These are phyloP conservation scores for Clitopilus hobsonii DNA, from an alignment of 768 basidiomycete genomes.

Conservation along the genomic window DNA sequence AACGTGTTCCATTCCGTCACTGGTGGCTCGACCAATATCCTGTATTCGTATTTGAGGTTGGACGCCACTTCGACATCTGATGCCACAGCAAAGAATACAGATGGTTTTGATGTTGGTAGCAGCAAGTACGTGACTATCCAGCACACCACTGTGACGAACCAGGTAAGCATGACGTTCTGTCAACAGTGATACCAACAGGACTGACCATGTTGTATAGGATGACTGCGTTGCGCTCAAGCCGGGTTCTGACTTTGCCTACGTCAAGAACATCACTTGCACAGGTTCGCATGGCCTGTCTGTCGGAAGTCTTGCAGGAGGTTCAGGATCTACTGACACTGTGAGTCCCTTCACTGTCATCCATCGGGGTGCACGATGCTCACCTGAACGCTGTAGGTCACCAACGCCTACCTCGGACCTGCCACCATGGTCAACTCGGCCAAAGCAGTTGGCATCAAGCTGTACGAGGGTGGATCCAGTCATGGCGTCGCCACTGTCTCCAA, in stretches of 20 bases:
- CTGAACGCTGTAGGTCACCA: slow-evolving; percentile 14
- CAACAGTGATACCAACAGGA: background rate
- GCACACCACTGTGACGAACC: slow-evolving; percentile 21
- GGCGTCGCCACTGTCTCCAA: slow-evolving; percentile 25
- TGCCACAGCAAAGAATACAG: slow-evolving; percentile 24
- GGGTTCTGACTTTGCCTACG: slow-evolving; percentile 20
- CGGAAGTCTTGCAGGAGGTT: slow-evolving; percentile 17
- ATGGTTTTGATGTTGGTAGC: slow-evolving; percentile 24
- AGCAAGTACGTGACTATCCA: slow-evolving; percentile 22
- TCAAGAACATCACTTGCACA: slow-evolving; percentile 23
- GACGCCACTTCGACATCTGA: slow-evolving; percentile 19
- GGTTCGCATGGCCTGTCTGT: slow-evolving; percentile 27
- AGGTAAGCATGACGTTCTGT: slow-evolving; percentile 7
- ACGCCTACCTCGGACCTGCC: slow-evolving; percentile 20
- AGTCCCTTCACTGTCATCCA: slow-evolving; percentile 12
- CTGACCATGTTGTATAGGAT: slow-evolving; percentile 11
- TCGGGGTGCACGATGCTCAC: background rate
- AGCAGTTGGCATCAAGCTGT: slow-evolving; percentile 27
- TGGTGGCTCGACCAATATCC: slow-evolving; percentile 20
- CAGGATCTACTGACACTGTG: background rate
- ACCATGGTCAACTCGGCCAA: slow-evolving; percentile 26
- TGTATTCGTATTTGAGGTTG: slow-evolving; percentile 18
- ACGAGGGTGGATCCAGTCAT: slow-evolving; percentile 21
- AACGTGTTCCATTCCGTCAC: slow-evolving; percentile 26
- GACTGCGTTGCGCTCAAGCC: slow-evolving; percentile 28